These are phyloP conservation scores for Candida orba DNA, from an alignment of 805 yeast species.

Conservation along the genomic window DNA sequence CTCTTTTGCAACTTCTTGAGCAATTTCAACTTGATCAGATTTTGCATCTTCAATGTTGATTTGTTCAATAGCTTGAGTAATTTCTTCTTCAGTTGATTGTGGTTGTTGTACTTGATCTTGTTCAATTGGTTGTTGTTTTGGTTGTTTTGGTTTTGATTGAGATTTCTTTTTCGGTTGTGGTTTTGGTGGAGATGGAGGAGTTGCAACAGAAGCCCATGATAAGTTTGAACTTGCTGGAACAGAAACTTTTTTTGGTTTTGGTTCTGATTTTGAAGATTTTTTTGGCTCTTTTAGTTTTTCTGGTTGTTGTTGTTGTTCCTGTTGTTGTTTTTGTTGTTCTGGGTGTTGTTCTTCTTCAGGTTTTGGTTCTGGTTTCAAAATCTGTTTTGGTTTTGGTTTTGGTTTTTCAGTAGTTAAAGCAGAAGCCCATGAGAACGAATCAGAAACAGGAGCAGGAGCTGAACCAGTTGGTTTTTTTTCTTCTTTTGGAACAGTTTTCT, in stretches of 20 bases:
- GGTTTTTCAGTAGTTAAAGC: constrained; percentile 22
- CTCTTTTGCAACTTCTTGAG: constrained; percentile 11
- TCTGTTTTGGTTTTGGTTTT: constrained; percentile 11
- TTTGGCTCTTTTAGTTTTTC: constrained; percentile 11
- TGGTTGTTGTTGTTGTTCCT: constrained; percentile 12
- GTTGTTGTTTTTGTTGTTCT: constrained; percentile 13
- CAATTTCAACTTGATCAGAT: constrained; percentile 16
- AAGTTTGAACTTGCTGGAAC: constrained; percentile 25
- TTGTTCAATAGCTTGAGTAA: not conserved
- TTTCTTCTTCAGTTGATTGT: not conserved
- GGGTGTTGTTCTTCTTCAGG: constrained; percentile 11
- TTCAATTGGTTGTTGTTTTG: constrained; percentile 6
- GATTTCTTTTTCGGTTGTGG: constrained; percentile 21
- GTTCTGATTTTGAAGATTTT: constrained; percentile 8
- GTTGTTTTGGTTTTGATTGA: constrained; percentile 17
- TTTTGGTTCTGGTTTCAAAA: constrained; percentile 9
- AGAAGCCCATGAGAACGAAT: constrained; percentile 23
- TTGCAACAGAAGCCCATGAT: constrained; percentile 68
- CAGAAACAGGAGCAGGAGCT: constrained; percentile 14
- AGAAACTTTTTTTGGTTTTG: constrained; percentile 12
- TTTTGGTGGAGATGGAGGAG: constrained; percentile 45
- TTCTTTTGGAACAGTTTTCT: constrained; percentile 13
- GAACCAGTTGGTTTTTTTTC: constrained; percentile 14
- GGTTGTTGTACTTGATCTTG: not conserved
- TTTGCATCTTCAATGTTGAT: constrained; percentile 17